Conservation (phyloP, 768 basidiomycete species). For the Boletus vermiculosoides region DNA sequence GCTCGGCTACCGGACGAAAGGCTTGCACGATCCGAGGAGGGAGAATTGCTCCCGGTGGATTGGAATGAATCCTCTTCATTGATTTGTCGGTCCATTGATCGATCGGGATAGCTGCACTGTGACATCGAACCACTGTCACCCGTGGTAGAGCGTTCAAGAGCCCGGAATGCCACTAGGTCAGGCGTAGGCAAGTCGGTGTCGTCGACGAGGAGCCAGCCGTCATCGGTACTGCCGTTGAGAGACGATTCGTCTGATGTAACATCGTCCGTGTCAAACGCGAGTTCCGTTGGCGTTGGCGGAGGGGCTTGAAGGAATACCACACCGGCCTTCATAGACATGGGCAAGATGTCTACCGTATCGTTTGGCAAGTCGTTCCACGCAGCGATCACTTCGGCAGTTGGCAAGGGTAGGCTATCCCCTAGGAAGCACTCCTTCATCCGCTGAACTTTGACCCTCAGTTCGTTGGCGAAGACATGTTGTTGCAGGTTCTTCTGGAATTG, state of each 20-base stretch:
- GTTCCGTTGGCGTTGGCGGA: conserved; percentile 20
- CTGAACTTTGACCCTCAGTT: conserved; percentile 15
- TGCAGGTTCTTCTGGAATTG: conserved; percentile 16
- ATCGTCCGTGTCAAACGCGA: conserved; percentile 3
- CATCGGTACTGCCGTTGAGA: not conserved
- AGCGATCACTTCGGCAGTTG: conserved; percentile 16
- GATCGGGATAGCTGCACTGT: not conserved
- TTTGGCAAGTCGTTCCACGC: conserved; percentile 32
- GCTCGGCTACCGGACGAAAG: not conserved
- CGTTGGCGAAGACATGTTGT: conserved; percentile 9
- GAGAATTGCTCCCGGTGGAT: not conserved
- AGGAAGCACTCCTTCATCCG: conserved; percentile 21
- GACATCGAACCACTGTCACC: not conserved
- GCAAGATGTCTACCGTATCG: conserved; percentile 7
- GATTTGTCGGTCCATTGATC: not conserved
- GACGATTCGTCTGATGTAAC: not conserved
- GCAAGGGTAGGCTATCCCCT: conserved; percentile 13
- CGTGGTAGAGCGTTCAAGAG: not conserved
- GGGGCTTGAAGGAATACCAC: conserved; percentile 10
- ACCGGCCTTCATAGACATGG: conserved; percentile 7
- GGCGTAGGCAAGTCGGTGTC: not conserved
- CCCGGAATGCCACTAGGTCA: not conserved
- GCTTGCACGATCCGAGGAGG: conserved; percentile 15
- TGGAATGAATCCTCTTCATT: not conserved
- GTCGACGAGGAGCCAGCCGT: conserved; percentile 3